Conservation (phyloP, 352 stramenopile genomes). For the Phytopythium mirpurense region DNA sequence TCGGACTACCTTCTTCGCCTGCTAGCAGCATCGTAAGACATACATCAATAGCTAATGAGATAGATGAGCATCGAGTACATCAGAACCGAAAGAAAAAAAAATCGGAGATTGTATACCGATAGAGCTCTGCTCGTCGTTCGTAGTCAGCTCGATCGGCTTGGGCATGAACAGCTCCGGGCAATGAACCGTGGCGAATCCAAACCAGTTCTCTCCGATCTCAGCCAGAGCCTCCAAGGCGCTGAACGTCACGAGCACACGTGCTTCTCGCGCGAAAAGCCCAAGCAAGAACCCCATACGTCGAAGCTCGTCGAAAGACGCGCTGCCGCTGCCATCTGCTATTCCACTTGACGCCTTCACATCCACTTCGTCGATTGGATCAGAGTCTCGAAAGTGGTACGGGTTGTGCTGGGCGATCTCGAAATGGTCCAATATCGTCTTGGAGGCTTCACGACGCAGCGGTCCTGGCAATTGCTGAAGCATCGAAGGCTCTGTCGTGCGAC, state of each 20-base stretch:
- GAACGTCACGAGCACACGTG: slow-evolving; percentile 56
- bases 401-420: slow-evolving; percentile 71
- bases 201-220: slow-evolving; percentile 62
- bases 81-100: no score
- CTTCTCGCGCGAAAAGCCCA: slow-evolving; percentile 47
- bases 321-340: not conserved
- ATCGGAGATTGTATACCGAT: no score
- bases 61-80: no score
- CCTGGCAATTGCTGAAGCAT: not conserved
- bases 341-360: not conserved
- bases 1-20: slow-evolving; percentile 32
- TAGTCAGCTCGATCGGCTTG: slow-evolving; percentile 11
- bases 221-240: slow-evolving; percentile 52
- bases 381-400: slow-evolving; percentile 65
- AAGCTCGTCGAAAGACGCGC: slow-evolving; percentile 48
- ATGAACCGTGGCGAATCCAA: slow-evolving; percentile 35
- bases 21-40: not conserved
- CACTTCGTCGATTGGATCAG: slow-evolving; percentile 11
- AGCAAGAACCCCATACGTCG: slow-evolving; percentile 46
- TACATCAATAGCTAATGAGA: no score
- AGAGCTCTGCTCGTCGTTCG: not conserved
- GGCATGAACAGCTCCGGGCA: slow-evolving; percentile 36
- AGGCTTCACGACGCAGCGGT: not conserved
- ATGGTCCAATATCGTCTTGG: slow-evolving; percentile 69
- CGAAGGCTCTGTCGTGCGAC: not conserved